Evolutionary conservation across 2,329 filamentous ascomycete species (phyloP).

Genomic region (Nigrospora sphaerica): DNA sequence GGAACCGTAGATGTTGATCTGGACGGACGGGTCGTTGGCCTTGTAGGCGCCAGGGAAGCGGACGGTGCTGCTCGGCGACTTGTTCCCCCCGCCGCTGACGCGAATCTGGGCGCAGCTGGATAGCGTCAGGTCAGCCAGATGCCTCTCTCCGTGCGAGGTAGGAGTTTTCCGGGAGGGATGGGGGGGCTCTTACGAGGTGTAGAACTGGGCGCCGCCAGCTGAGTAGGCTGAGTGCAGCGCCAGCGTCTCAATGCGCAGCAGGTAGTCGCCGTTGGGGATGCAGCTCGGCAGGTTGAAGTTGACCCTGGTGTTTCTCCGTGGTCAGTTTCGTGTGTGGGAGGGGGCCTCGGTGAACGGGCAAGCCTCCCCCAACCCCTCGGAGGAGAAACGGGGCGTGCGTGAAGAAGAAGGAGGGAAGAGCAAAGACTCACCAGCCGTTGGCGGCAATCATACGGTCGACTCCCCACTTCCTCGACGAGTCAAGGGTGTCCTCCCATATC

Average conservation of each 20-base stretch:
- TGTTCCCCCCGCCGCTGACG: conserved; percentile 28
- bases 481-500: conserved; percentile 42
- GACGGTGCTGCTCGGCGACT: conserved; percentile 28
- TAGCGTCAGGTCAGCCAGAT: no score
- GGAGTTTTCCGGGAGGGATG: no score
- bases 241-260: conserved; percentile 46
- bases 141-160: no score
- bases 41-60: conserved; percentile 38
- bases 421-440: conserved; percentile 14
- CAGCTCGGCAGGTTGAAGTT: conserved; percentile 42
- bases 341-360: no score
- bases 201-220: conserved; percentile 32
- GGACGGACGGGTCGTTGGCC: conserved; percentile 34
- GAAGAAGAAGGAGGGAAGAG: background rate
- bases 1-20: conserved; percentile 38
- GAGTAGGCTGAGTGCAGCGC: conserved; percentile 41
- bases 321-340: conserved; percentile 22
- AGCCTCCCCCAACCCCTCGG: conserved; percentile 14
- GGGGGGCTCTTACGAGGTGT: conserved; percentile 12
- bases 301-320: conserved; percentile 32
- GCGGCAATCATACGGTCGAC: conserved; percentile 15
- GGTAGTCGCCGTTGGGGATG: conserved; percentile 46
- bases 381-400: no score
- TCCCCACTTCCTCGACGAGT: conserved; percentile 37
- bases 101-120: conserved; percentile 33